Evolutionary conservation across 2,329 filamentous ascomycete species (phyloP).

Genomic region (Pyrenophora teres): DNA sequence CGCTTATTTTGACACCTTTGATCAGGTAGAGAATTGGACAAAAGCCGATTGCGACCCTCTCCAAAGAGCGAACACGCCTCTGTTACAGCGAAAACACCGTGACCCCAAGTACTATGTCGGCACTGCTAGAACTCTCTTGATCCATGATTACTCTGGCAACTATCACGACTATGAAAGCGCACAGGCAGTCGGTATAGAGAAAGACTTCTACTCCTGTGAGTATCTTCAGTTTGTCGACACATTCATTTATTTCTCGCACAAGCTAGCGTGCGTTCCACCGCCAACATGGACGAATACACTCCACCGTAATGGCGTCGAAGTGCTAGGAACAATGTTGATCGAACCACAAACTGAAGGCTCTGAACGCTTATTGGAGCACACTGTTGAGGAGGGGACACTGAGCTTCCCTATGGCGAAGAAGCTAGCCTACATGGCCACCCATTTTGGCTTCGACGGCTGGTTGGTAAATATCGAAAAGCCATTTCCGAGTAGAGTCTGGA

Average conservation of each 20-base stretch:
- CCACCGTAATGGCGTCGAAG: conserved; percentile 54
- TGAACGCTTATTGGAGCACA: conserved; percentile 34
- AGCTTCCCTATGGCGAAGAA: conserved; percentile 46
- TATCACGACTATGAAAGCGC: conserved; percentile 52
- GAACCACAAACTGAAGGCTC: conserved; percentile 48
- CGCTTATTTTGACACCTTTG: conserved; percentile 50
- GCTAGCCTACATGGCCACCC: conserved; percentile 47
- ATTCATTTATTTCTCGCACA: conserved; percentile 57
- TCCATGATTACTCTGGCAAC: conserved; percentile 50
- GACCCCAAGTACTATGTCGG: not conserved
- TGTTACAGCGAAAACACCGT: conserved; percentile 29
- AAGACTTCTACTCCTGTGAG: conserved; percentile 49
- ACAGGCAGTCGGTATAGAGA: conserved; percentile 35
- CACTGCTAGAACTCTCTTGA: conserved; percentile 41
- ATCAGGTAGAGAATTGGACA: conserved; percentile 45
- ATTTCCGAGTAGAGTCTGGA: conserved; percentile 45
- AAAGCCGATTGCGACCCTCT: conserved; percentile 38
- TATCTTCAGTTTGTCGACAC: conserved; percentile 52
- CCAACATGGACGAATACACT: conserved; percentile 53
- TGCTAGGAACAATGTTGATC: conserved; percentile 52
- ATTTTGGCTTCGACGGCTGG: conserved; percentile 55
- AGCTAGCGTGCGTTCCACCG: conserved; percentile 52
- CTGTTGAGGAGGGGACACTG: conserved; percentile 9
- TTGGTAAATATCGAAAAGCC: conserved; percentile 54
- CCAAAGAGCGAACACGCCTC: conserved; percentile 48